These are phyloP conservation scores for Thermomyces lanuginosus DNA, from an alignment of 2,329 filamentous ascomycete genomes.

Conservation along the genomic window DNA sequence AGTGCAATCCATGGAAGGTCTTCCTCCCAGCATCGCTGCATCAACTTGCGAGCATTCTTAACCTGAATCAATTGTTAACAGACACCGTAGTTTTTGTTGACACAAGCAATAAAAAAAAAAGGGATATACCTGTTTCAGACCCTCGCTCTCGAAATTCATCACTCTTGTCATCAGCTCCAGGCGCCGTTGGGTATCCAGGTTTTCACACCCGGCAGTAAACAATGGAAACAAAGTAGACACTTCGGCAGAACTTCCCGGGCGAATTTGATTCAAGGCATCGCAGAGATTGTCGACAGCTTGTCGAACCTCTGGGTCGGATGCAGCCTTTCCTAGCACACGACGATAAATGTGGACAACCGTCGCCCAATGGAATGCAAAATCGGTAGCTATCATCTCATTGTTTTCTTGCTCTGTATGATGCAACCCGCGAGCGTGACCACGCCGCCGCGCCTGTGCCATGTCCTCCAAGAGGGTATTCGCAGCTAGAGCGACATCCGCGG, in stretches of 20 bases:
- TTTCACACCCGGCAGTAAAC: slow-evolving; percentile 69
- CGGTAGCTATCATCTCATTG: slow-evolving; percentile 45
- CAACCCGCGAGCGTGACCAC: slow-evolving; percentile 21
- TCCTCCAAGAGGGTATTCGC: slow-evolving; percentile 46
- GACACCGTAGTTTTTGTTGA: neutral
- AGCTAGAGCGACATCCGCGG: slow-evolving; percentile 35
- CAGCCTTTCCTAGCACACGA: slow-evolving; percentile 48
- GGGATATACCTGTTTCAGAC: slow-evolving; percentile 53
- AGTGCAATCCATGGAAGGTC: slow-evolving; percentile 23
- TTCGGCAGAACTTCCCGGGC: slow-evolving; percentile 53
- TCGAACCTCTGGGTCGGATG: slow-evolving; percentile 44
- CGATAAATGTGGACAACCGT: slow-evolving; percentile 60
- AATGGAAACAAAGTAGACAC: slow-evolving; percentile 63
- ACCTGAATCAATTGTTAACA: slow-evolving; percentile 20
- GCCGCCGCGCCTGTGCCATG: slow-evolving; percentile 39
- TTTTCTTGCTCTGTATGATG: slow-evolving; percentile 26
- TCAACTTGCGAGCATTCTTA: slow-evolving; percentile 23
- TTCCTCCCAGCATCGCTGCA: slow-evolving; percentile 26
- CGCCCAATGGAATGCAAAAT: slow-evolving; percentile 65
- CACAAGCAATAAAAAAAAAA: neutral
- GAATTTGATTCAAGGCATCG: slow-evolving; percentile 43
- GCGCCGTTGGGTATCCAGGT: slow-evolving; percentile 39
- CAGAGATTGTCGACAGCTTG: slow-evolving; percentile 48
- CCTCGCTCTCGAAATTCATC: slow-evolving; percentile 51
- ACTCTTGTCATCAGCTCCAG: slow-evolving; percentile 49